Conservation (phyloP, 306 rosid genomes). For the Biancaea sappan region DNA sequence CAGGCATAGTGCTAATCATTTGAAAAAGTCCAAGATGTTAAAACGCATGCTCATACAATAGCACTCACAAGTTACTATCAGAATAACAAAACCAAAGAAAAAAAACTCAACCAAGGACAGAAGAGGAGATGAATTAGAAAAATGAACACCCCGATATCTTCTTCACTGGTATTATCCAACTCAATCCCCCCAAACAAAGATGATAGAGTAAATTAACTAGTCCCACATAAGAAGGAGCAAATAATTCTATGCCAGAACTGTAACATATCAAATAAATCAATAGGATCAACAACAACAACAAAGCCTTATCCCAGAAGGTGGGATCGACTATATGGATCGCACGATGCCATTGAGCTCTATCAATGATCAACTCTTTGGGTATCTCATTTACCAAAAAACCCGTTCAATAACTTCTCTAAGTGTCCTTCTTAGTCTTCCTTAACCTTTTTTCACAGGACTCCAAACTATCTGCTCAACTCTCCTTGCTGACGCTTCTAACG, state of each 20-base stretch:
- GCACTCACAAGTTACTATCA: background rate
- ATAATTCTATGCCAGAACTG: constrained; percentile 5
- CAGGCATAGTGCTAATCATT: background rate
- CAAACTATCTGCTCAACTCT: too few species aligned
- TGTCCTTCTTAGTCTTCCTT: too few species aligned
- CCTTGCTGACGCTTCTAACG: too few species aligned
- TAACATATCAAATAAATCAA: background rate
- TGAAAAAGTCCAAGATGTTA: background rate
- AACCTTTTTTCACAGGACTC: too few species aligned
- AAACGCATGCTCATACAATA: background rate
- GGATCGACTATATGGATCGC: too few species aligned
- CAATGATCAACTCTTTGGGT: too few species aligned
- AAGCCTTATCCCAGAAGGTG: too few species aligned
- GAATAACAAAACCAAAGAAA: background rate
- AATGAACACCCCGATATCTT: background rate
- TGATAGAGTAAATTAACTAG: constrained; percentile 5
- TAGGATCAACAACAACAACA: too few species aligned
- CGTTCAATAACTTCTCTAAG: too few species aligned
- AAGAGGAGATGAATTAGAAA: background rate
- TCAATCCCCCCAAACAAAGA: constrained; percentile 1
- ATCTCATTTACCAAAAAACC: too few species aligned
- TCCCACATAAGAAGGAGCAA: background rate
- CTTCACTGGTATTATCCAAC: constrained; percentile 6
- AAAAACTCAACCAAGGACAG: background rate
- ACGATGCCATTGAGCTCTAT: too few species aligned